Base-by-base conservation (phyloP, 306 rosid species). In the Gleditsia sinensis region DNA sequence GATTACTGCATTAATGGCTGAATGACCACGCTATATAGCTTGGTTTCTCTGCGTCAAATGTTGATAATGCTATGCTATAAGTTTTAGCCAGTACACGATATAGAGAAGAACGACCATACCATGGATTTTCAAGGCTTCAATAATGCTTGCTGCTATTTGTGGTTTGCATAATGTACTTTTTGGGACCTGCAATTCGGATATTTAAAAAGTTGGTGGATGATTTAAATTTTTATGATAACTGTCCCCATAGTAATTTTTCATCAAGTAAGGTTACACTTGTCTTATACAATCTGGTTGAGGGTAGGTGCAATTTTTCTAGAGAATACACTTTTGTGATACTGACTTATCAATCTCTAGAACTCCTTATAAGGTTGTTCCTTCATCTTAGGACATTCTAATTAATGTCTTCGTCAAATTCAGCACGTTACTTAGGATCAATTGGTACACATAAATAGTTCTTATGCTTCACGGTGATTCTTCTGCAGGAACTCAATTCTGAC, bases 401-500 rank as follows among this genome's bases (percentile, higher is more conserved):
- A 61, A 17, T 9, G 27, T 43, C 13, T 59, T 59, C 14, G 10
- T 33, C 28, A 17, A 33, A 9, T 60, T 60, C 46, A 3, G 46
- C 6, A 11, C 17, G 40, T 19, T 13, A 56, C 63, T 53, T 37
- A 6, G 33, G 42, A 45, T 59, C 63, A 48, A 36, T 56, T 46
- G 65, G 43, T 48, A 30, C n/a, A 2, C 49, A 20, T 37, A 36
- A 40, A n/a, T 24, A 40, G 53, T 20, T 46, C 49, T 60, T 48
- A 9, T 8, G 64, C 36, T 56, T 72, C 27, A 45, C 36, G 67
- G 59, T 27, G 25, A 58, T 51, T 48, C 32, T 56, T 60, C 63
- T 82, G 68, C 64, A 88, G 93, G 90, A 86, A 40, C 81, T 88
- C 61, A 78, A 82, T 82, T 70, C 83, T 16, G 89, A 88, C 67